Conservation (phyloP, 495 filamentous ascomycete genomes). For the Pseudomonodictys pantanalensis region DNA sequence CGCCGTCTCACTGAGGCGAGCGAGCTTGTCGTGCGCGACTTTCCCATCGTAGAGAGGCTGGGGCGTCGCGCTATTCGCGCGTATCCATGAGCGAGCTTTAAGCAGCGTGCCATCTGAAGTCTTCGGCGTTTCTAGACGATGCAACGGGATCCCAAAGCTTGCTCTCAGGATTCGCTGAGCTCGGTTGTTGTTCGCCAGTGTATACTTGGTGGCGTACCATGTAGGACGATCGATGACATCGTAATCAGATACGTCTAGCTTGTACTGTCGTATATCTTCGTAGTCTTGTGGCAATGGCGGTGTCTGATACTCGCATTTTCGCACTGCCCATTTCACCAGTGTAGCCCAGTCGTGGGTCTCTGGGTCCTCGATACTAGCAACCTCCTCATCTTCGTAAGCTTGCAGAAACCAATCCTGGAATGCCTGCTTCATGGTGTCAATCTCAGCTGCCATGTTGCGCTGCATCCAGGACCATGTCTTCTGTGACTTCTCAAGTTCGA, state of each 20-base stretch:
- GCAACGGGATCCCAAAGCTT: slow-evolving; percentile 7
- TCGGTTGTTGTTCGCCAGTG: slow-evolving; percentile 11
- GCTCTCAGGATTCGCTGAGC: not conserved
- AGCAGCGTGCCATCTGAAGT: not conserved
- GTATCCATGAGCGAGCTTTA: slow-evolving; percentile 59
- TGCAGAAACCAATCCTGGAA: slow-evolving; percentile 73
- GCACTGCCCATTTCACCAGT: slow-evolving; percentile 70
- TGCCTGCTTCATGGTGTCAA: slow-evolving; percentile 67
- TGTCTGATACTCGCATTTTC: slow-evolving; percentile 34
- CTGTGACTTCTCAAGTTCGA: slow-evolving; percentile 19
- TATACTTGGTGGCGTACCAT: slow-evolving; percentile 28
- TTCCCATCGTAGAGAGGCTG: slow-evolving; percentile 47
- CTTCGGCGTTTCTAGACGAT: not conserved
- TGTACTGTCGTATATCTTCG: not conserved
- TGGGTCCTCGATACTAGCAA: slow-evolving; percentile 67
- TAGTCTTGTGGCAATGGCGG: slow-evolving; percentile 26
- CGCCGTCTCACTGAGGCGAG: slow-evolving; percentile 41
- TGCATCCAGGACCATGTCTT: slow-evolving; percentile 59
- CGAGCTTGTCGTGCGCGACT: slow-evolving; percentile 48
- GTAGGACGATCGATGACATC: not conserved
- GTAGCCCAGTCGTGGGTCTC: slow-evolving; percentile 72
- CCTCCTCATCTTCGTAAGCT: slow-evolving; percentile 66
- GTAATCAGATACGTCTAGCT: slow-evolving; percentile 8
- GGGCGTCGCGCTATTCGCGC: slow-evolving; percentile 56
- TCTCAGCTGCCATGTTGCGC: slow-evolving; percentile 56